phyloP scores from a whole-genome alignment of 139 green algal species.

The Nannochloris sp. region DNA sequence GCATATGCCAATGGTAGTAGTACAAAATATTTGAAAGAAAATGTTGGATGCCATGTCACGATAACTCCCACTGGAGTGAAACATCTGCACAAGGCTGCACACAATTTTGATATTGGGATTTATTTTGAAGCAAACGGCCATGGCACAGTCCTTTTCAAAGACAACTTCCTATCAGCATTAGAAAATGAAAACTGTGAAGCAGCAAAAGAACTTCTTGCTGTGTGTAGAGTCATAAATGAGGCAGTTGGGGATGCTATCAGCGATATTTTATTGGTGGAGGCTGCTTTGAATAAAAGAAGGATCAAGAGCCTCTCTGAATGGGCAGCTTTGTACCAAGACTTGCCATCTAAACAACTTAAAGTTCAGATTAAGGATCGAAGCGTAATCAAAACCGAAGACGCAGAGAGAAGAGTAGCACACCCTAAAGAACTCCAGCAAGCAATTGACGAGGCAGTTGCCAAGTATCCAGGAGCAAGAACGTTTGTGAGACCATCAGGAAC shows the following conservation, averaged over 20 bases:
- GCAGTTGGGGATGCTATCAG: constrained; percentile 86
- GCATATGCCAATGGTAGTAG: constrained; percentile 94
- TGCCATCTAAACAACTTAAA: constrained; percentile 80
- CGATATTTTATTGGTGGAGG: constrained; percentile 82
- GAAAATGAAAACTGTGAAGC: constrained; percentile 6
- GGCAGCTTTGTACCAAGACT: constrained; percentile 75
- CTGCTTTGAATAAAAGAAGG: constrained; percentile 47
- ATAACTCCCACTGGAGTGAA: constrained; percentile 88
- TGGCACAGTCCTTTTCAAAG: constrained; percentile 84
- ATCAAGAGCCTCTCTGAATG: constrained; percentile 62
- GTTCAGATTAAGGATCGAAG: constrained; percentile 61
- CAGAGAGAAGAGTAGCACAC: constrained; percentile 58
- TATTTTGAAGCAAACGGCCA: constrained; percentile 99
- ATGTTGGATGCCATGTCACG: constrained; percentile 26
- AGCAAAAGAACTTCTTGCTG: constrained; percentile 43
- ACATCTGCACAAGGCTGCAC: constrained; percentile 73
- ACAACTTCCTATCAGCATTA: constrained; percentile 20
- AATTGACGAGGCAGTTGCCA: constrained; percentile 54
- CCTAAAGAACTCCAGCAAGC: constrained; percentile 57
- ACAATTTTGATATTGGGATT: constrained; percentile 81
- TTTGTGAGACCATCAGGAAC: constrained; percentile 93
- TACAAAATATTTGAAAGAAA: constrained; percentile 56
- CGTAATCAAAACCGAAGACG: constrained; percentile 55
- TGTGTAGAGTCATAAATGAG: constrained; percentile 78
- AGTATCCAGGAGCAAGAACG: constrained; percentile 42